A percentile compares a stretch with the other conserved stretches of the same genome.
These are phyloP conservation scores for Aspergillus neoniger DNA, from an alignment of 2,329 filamentous ascomycete genomes.

Conservation along the genomic window DNA sequence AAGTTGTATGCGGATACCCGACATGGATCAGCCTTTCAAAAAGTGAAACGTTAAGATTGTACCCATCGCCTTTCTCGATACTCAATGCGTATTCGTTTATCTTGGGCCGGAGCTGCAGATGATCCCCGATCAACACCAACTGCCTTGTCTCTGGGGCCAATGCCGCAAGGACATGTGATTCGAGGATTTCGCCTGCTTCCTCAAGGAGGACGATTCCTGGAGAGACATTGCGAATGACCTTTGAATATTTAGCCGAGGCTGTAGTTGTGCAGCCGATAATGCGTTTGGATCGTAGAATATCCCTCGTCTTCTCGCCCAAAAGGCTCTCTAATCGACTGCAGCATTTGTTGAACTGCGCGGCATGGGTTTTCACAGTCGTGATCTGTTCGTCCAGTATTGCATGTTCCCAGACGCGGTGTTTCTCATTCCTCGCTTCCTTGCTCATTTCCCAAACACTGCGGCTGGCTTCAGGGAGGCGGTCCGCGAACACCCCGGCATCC, in stretches of 20 bases:
- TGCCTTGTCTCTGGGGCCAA: constrained; percentile 60
- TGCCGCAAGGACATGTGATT: constrained; percentile 66
- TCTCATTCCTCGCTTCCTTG: constrained; percentile 35
- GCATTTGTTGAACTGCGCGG: constrained; percentile 17
- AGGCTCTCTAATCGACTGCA: constrained; percentile 13
- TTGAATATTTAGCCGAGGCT: constrained; percentile 63
- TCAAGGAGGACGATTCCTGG: constrained; percentile 68
- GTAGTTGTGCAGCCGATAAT: constrained; percentile 74
- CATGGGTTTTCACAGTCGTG: constrained; percentile 16
- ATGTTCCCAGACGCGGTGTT: constrained; percentile 48
- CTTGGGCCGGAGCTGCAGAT: constrained; percentile 71
- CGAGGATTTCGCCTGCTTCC: constrained; percentile 73
- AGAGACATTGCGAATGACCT: constrained; percentile 54
- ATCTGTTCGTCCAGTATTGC: constrained; percentile 56
- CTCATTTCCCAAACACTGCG: constrained; percentile 57
- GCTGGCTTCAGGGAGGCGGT: not conserved
- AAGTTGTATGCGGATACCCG: constrained; percentile 56
- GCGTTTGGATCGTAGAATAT: constrained; percentile 54
- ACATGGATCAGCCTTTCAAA: constrained; percentile 67
- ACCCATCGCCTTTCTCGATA: constrained; percentile 66
- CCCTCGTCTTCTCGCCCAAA: constrained; percentile 16
- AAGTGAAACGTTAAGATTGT: constrained; percentile 66
- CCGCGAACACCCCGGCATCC: not conserved
- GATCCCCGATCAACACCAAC: constrained; percentile 70
- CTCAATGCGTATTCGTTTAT: constrained; percentile 61